Evolutionary conservation across 768 basidiomycete species (phyloP), one percentile per base, ranked within the genome.

Genomic region (Boletus coccyginus): DNA sequence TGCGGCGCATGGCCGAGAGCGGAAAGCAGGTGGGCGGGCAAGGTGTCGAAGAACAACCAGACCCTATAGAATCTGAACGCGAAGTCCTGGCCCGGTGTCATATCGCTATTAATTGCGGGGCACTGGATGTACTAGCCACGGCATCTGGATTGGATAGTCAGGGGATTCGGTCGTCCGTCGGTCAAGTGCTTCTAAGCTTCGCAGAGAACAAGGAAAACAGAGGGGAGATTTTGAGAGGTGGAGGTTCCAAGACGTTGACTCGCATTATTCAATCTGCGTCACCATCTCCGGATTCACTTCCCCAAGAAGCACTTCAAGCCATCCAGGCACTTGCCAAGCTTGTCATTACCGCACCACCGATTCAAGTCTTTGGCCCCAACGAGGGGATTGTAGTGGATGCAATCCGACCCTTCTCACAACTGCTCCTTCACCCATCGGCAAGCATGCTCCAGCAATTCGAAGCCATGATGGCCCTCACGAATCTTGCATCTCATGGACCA

Each of bases 391-490:
- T 89, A 33, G 83, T 87, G 65, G 92, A 98, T 67, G 85, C 85
- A n/a, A 84, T 97, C 53, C 81, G 87, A 3, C 94, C 94, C 0
- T 77, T 98, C 48, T 82, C 88, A 10, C 67, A 84, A 31, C 75
- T 97, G 53, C 77, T 98, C 36, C 81, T 83, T 40, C 85, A 89
- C 65, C 73, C 83, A 1, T 79, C 83, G 0, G 82, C 92, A 10
- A 86, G 74, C 45, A 80, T 90, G 35, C 75, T 98, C 7, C 93
- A 97, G 66, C 81, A 82, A 40, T 99, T 99, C 65, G 97, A 99
- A 71, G 85, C 86, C 5, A 77, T 95, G 63, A 98, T 98, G 96
- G 95, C 94, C 1, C 78, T 99, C 50, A 99, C 97, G 9, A 99
- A 99, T 69, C 74, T 98, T 42, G 87, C 96, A 0, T 94, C 94